A percentile compares a stretch with the other conserved stretches of the same genome.
phyloP scores from a whole-genome alignment of 768 basidiomycete species.

The Glaciozyma antarctica region DNA sequence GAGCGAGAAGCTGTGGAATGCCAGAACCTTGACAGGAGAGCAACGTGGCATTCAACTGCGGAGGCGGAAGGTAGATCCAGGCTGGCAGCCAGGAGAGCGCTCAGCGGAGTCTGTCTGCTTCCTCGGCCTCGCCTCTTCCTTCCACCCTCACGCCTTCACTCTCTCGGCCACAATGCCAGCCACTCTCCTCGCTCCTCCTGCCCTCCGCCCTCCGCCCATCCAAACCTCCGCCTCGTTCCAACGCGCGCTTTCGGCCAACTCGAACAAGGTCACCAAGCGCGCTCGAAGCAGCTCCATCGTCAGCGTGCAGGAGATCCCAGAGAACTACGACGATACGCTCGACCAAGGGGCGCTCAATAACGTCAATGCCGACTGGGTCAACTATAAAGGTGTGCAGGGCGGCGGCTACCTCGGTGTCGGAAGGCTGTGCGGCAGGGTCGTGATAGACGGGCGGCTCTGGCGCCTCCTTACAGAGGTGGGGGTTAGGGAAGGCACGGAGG shows the following conservation, averaged over 20 bases:
- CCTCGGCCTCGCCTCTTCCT: too few relatives aligned
- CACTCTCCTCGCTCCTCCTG: neutral
- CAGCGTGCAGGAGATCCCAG: constrained; percentile 24
- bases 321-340: constrained; percentile 24
- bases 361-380: constrained; percentile 85
- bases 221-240: neutral
- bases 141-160: too few relatives aligned
- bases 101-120: too few relatives aligned
- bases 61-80: too few relatives aligned
- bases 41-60: too few relatives aligned
- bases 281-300: constrained; percentile 10
- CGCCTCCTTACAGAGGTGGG: neutral
- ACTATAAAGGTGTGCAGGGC: constrained; percentile 61
- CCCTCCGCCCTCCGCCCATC: neutral
- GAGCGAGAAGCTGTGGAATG: too few relatives aligned
- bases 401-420: neutral
- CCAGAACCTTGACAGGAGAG: too few relatives aligned
- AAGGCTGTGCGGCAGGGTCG: neutral
- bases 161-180: too few relatives aligned
- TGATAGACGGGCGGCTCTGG: neutral
- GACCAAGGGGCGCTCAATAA: constrained; percentile 42
- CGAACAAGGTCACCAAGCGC: neutral
- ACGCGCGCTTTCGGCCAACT: neutral
- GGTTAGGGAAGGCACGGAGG: neutral
- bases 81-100: too few relatives aligned